Percentiles rank a stretch among this genome's conserved stretches.
Conservation (phyloP, 805 yeast species). For the Barnettozyma salicaria region DNA sequence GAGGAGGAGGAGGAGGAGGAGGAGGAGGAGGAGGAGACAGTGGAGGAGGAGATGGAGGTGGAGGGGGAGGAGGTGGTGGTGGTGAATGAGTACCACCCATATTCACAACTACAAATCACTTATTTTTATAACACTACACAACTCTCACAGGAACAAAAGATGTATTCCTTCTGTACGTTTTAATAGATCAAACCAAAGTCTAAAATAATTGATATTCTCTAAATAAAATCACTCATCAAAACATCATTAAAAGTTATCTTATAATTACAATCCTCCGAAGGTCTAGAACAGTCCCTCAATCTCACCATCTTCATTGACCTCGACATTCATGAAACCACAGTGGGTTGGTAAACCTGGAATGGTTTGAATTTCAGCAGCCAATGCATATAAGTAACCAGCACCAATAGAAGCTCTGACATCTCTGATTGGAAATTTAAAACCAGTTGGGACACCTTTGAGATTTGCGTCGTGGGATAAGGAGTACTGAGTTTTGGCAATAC, state of each 20-base stretch:
- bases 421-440: slow-evolving; percentile 88
- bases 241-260: too few species aligned
- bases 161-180: too few species aligned
- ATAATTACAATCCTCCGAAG: not conserved
- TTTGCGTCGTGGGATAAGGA: slow-evolving; percentile 91
- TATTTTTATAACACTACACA: too few species aligned
- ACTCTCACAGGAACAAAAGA: too few species aligned
- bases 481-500: slow-evolving; percentile 97
- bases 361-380: slow-evolving; percentile 95
- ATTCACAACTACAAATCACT: too few species aligned
- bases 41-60: not conserved
- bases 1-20: not conserved
- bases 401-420: slow-evolving; percentile 94
- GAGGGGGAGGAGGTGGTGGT: too few species aligned
- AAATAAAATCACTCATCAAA: not conserved
- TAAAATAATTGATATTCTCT: too few species aligned
- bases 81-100: too few species aligned
- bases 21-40: not conserved
- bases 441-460: slow-evolving; percentile 92
- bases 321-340: slow-evolving; percentile 96
- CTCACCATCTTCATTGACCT: slow-evolving; percentile 82
- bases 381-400: slow-evolving; percentile 93
- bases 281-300: slow-evolving; percentile 78
- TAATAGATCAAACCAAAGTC: too few species aligned
- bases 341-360: slow-evolving; percentile 96